phyloP scores from a whole-genome alignment of 2,329 filamentous ascomycete species.

The Aspergillus glaucus region DNA sequence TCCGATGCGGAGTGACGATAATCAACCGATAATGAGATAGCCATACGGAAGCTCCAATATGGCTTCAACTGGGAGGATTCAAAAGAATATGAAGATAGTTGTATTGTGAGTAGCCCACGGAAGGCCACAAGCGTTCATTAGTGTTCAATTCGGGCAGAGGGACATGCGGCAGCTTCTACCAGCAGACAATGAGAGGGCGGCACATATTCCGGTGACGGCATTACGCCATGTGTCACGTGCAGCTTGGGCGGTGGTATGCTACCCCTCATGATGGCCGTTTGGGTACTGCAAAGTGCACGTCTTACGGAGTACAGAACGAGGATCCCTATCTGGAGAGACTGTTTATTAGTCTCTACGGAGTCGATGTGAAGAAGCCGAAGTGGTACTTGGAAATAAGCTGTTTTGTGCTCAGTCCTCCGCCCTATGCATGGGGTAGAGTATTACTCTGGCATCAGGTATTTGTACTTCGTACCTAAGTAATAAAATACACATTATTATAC shows the following conservation, averaged over 20 bases:
- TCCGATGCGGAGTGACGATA: slow-evolving; percentile 20
- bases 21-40: slow-evolving; percentile 13
- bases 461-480: too few relatives aligned
- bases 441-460: too few relatives aligned
- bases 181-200: not conserved
- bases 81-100: not conserved
- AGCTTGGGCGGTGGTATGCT: not conserved
- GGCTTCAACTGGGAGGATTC: not conserved
- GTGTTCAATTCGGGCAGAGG: not conserved
- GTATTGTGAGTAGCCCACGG: not conserved
- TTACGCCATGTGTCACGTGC: slow-evolving; percentile 5
- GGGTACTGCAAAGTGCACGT: too few relatives aligned
- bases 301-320: too few relatives aligned
- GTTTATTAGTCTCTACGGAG: too few relatives aligned
- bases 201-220: not conserved
- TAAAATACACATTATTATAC: too few relatives aligned
- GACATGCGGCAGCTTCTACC: not conserved
- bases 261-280: not conserved
- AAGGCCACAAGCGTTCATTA: not conserved
- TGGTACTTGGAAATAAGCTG: too few relatives aligned
- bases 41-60: slow-evolving; percentile 16
- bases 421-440: too few relatives aligned
- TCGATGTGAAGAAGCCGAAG: too few relatives aligned
- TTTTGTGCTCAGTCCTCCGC: too few relatives aligned
- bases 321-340: too few relatives aligned